Evolutionary conservation across 495 filamentous ascomycete genomes (phyloP), one percentile per base, ranked within the genome.

Genomic region (Aspergillus affinis): DNA sequence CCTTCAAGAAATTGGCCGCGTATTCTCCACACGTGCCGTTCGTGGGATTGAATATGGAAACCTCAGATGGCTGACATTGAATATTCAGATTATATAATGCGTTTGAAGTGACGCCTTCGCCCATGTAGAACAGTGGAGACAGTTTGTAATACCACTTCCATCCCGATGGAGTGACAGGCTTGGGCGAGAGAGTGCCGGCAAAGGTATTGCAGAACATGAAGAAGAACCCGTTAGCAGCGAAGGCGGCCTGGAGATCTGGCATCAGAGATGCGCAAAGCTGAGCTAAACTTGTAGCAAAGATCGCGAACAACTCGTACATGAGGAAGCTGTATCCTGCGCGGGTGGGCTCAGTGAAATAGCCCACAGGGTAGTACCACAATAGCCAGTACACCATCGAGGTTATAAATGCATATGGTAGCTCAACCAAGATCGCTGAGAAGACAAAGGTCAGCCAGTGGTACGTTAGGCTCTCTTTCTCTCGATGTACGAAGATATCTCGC

Each of bases 101-200:
- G 4, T 87, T 89, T 2, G 81, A 78, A 2, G 86, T 78, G 58
- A 87, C 83, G 19, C 87, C 87, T 55, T 82, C 75, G 69, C 9
- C 53, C 15, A 54, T 53, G 56, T 67, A 67, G 44, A 51, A 64
- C 13, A 67, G 51, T 6, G 65, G 65, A 41, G 61, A 66, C 7
- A 66, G 32, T 6, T 61, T 63, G 47, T 61, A 66, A 50, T 55
- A 66, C 55, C 64, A 66, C 20, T 61, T 29, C 64, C 64, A 66
- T 13, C 64, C 64, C n/a, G 48, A 12, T 10, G 58, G 58, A 4
- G 64, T 63, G 0, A 64, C 29, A 3, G 57, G 57, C 12, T 27
- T 23, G 10, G 60, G 57, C 17, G 64, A 58, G 7, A 66, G 32
- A 4, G 61, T 49, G 3, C 64, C 64, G 2, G 48, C 51, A 20